Base-by-base conservation (phyloP, 495 filamentous ascomycete species). In the Letharia columbiana region DNA sequence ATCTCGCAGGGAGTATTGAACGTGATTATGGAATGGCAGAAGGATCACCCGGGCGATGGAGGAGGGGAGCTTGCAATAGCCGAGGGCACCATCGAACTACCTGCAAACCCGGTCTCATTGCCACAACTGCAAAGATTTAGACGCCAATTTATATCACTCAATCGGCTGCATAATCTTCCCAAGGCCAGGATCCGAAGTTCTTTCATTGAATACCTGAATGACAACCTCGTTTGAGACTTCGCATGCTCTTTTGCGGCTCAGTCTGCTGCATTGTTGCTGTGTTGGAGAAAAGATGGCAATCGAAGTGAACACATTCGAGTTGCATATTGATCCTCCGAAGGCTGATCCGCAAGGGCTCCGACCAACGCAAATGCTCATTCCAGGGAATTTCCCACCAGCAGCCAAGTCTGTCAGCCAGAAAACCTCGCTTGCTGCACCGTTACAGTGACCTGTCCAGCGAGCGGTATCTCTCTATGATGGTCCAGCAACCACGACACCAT, bases 101-200 rank as follows among this genome's bases (percentile, higher is more conserved):
- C 80, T 5, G 71, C 77, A n/a, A 75, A 73, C 3, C 71, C 78
- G 4, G 64, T 71, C 13, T 68, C 72, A 69, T 70, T 96, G 58
- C 89, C 93, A 42, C 85, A 89, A 69, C 73, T 98, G 73, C 94
- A 97, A 77, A 77, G 94, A 63, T 71, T 96, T 67, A 81, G 92
- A 60, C 84, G 94, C 68, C 90, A 93, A 72, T 98, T 92, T 80
- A 91, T 96, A 65, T 81, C 81, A 49, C 72, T 97, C 71, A 93
- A 96, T 69, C 74, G 89, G 40, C 78, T 82, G 68, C 79, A 84
- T 63, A 72, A 73, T 47, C 79, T 79, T 71, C 82, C 70, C 70
- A 87, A 82, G 64, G 75, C 71, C 20, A 79, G 88, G 75, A 82
- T 92, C 65, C 76, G 81, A 67, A 84, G 83, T 75, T 80, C 85